phyloP scores from a whole-genome alignment of 108 stramenopile species.

The Cyclostephanos invisitatus region DNA sequence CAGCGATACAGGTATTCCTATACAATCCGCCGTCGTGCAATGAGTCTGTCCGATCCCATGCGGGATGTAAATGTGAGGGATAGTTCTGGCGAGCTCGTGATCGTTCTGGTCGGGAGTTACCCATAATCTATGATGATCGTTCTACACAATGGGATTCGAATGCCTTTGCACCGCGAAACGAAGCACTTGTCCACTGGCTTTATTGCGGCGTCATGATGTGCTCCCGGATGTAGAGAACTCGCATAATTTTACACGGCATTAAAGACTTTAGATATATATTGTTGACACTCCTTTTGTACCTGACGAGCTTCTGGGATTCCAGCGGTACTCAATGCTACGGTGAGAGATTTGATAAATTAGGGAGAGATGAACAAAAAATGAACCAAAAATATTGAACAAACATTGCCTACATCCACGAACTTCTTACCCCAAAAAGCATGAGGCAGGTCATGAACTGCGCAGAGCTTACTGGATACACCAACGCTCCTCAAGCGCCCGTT shows the following conservation, averaged over 20 bases:
- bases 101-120: constrained; percentile 59
- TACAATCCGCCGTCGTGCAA: constrained; percentile 63
- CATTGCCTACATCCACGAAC: not conserved
- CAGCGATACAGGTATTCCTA: constrained; percentile 72
- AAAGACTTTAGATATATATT: constrained; percentile 54
- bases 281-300: constrained; percentile 64
- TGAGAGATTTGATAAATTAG: not conserved
- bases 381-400: not conserved
- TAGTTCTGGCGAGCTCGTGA: constrained; percentile 29
- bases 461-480: constrained; percentile 67
- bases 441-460: constrained; percentile 75
- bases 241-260: too few species aligned
- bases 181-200: too few species aligned
- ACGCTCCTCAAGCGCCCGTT: constrained; percentile 64
- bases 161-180: too few species aligned
- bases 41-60: constrained; percentile 61
- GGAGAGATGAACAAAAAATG: not conserved
- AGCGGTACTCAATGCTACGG: constrained; percentile 17
- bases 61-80: constrained; percentile 57
- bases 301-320: constrained; percentile 57
- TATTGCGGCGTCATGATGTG: constrained; percentile 8
- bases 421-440: constrained; percentile 78
- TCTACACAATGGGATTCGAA: too few species aligned
- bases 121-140: constrained; percentile 79
- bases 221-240: too few species aligned